Percentiles rank a stretch among this genome's conserved stretches.
phyloP scores from a whole-genome alignment of 2,329 filamentous ascomycete species.

The Proliferodiscus dingleyae region DNA sequence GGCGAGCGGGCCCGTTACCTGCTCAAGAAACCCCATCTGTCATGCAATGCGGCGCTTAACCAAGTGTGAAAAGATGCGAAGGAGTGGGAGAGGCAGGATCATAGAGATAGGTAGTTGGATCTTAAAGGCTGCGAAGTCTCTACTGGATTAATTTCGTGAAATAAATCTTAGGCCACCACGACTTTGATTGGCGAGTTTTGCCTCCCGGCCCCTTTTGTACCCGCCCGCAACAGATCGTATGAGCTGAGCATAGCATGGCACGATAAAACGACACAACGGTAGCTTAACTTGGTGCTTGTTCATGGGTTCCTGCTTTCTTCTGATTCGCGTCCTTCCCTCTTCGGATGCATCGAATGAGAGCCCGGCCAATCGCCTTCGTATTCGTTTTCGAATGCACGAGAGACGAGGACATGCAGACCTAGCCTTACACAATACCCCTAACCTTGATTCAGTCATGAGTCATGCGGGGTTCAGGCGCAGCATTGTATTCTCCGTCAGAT shows the following conservation, averaged over 20 bases:
- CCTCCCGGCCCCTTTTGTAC: neutral
- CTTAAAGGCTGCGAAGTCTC: no score
- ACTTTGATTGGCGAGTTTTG: constrained; percentile 12
- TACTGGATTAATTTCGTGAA: constrained; percentile 2
- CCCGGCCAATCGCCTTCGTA: neutral
- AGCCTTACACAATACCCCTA: no score
- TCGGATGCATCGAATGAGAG: no score
- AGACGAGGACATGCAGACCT: no score
- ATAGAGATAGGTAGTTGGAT: neutral
- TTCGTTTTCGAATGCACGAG: constrained; percentile 2
- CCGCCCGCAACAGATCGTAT: neutral
- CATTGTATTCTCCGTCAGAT: no score
- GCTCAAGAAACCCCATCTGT: constrained; percentile 30
- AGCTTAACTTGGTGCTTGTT: no score
- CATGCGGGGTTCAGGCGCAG: no score
- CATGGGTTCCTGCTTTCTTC: no score
- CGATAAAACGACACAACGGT: no score
- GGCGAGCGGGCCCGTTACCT: constrained; percentile 23
- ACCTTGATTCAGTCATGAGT: no score
- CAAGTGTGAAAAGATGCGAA: neutral
- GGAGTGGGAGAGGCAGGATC: neutral
- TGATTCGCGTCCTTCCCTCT: no score
- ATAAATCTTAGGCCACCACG: neutral
- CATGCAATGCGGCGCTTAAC: constrained; percentile 1
- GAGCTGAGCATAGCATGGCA: neutral